Evolutionary conservation across 768 basidiomycete species (phyloP).

Genomic region (Pulveroboletus sp.): DNA sequence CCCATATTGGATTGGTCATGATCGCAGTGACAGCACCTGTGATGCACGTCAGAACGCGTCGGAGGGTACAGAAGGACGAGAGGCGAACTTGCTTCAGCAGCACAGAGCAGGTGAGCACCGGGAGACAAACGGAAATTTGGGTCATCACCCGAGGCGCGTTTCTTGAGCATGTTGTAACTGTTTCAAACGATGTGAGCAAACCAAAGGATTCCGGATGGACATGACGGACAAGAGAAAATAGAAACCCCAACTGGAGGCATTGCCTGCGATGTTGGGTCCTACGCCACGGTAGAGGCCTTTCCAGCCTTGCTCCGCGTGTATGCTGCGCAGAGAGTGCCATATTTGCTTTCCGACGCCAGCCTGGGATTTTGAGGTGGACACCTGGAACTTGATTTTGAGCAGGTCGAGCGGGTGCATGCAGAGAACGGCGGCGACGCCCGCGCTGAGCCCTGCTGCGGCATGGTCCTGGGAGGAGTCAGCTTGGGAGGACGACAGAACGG

Average conservation of each 20-base stretch:
- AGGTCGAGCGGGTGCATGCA: conserved; percentile 98
- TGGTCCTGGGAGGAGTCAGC: conserved; percentile 64
- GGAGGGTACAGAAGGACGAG: conserved; percentile 14
- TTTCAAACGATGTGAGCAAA: conserved; percentile 1
- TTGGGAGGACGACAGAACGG: neutral
- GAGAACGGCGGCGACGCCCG: conserved; percentile 87
- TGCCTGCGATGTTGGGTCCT: conserved; percentile 88
- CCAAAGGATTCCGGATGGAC: neutral
- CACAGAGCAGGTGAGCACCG: conserved; percentile 79
- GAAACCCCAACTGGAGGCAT: conserved; percentile 94
- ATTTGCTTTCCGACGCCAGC: conserved; percentile 72
- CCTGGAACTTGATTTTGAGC: conserved; percentile 91
- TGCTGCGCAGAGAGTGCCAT: conserved; percentile 69
- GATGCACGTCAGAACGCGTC: conserved; percentile 11
- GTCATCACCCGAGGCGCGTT: conserved; percentile 66
- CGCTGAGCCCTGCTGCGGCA: conserved; percentile 90
- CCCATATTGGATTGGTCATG: conserved; percentile 97
- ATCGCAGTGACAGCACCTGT: conserved; percentile 90
- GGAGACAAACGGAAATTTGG: conserved; percentile 68
- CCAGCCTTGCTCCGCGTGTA: conserved; percentile 75
- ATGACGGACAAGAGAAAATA: conserved; percentile 89
- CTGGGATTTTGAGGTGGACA: conserved; percentile 62
- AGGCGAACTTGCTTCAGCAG: conserved; percentile 93
- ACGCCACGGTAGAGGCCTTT: conserved; percentile 88
- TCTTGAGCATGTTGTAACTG: conserved; percentile 94